Base-by-base conservation (phyloP, 2,329 filamentous ascomycete genomes). In the Alternaria postmessia region DNA sequence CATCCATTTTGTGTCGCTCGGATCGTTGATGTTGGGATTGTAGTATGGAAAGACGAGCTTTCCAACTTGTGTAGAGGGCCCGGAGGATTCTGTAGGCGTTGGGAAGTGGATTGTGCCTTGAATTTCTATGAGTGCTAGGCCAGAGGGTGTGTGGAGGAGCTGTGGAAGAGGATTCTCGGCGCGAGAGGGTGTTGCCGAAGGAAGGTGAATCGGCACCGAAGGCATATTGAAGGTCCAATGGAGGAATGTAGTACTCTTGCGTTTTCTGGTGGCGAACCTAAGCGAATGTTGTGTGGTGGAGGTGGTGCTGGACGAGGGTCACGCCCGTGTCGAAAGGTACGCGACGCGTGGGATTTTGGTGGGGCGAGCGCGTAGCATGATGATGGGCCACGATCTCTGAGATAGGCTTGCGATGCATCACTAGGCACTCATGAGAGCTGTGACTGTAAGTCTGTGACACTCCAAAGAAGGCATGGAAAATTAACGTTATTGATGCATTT, bases 31-130 rank as follows among this genome's bases (percentile, higher is more conserved):
- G 4, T 54, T 47, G 8, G 86, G 79, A 53, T 87, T 83, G 75
- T 94, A 92, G 69, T 92, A 85, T 2, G 93, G 93, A 71, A 96
- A 96, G 32, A 90, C 85, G 30, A 96, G 84, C 57, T 87, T 88
- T 32, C 93, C 93, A 65, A 96, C 84, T 26, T 83, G 79, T 1
- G 87, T 86, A 8, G 72, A 62, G 20, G 67, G 30, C 3, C 75
- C 62, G 18, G 76, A 73, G 36, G 79, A 62, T 5, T 73, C 49
- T 66, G 52, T 81, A 7, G 92, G 89, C 66, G 53, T 80, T 5
- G 92, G 89, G 1, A 93, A 83, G 78, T 96, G 94, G 80, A 99
- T 89, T 14, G 88, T 92, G 62, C 94, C 95, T 82, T 99, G 95
- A 14, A 99, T 87, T 81, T 98, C 95, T 58, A 99, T 84, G 46